Conservation (phyloP, 1,284 basidiomycete genomes). For the Cryptococcus wingfieldii region DNA sequence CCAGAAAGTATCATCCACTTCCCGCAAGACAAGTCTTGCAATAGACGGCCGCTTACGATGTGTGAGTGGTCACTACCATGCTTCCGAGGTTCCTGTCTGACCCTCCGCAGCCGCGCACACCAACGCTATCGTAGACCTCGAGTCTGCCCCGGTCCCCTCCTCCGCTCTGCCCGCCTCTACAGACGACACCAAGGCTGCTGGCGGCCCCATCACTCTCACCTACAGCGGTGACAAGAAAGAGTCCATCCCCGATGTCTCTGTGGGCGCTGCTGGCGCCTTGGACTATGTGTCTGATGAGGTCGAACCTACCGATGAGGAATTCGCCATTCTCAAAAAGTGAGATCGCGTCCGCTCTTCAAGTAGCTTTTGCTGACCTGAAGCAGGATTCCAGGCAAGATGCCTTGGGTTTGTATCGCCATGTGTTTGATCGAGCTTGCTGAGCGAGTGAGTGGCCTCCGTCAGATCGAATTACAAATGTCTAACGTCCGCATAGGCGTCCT, state of each 20-base stretch:
- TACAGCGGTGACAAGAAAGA: slow-evolving; percentile 13
- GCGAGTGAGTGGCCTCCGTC: slow-evolving; percentile 17
- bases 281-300: slow-evolving; percentile 52
- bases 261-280: slow-evolving; percentile 17
- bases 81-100: background rate
- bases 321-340: slow-evolving; percentile 20
- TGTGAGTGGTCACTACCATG: background rate
- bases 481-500: slow-evolving; percentile 16
- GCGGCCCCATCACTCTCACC: background rate
- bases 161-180: slow-evolving; percentile 18
- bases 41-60: slow-evolving; percentile 9
- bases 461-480: background rate
- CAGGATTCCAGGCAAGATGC: slow-evolving; percentile 51
- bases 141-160: slow-evolving; percentile 28
- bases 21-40: background rate
- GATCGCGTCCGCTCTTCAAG: background rate
- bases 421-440: slow-evolving; percentile 45
- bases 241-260: slow-evolving; percentile 11
- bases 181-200: background rate
- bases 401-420: slow-evolving; percentile 36
- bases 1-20: background rate
- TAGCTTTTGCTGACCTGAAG: slow-evolving; percentile 52
- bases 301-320: slow-evolving; percentile 62
- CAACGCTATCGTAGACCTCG: slow-evolving; percentile 24
- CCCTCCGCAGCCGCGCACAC: slow-evolving; percentile 10